Conservation (phyloP, 116 monocot species). For the Dioscorea cayenensis region DNA sequence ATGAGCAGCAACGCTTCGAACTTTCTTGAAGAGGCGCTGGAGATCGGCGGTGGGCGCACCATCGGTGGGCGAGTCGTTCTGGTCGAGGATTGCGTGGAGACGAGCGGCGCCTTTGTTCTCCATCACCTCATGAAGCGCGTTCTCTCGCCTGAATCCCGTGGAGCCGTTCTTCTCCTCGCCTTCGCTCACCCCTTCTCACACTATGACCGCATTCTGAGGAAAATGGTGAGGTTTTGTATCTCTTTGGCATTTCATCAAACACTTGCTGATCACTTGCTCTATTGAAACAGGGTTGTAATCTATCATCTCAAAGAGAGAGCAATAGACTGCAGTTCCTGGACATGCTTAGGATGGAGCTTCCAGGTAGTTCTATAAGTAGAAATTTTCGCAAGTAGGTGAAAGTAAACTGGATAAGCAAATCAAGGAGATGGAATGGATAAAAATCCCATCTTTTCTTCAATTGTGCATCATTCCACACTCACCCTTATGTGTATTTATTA, state of each 20-base stretch:
- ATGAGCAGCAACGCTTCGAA: slow-evolving; percentile 11
- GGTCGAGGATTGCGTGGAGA: slow-evolving; percentile 87
- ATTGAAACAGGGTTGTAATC: slow-evolving; percentile 70
- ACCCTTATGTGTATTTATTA: too few species aligned
- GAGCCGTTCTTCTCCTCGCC: slow-evolving; percentile 49
- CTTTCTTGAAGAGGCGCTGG: slow-evolving; percentile 61
- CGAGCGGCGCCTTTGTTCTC: slow-evolving; percentile 80
- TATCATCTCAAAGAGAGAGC: slow-evolving; percentile 58
- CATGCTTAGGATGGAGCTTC: slow-evolving; percentile 45
- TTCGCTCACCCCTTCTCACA: slow-evolving; percentile 77
- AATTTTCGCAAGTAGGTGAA: not conserved
- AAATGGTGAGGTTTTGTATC: slow-evolving; percentile 45
- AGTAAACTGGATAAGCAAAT: too few species aligned
- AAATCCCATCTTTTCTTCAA: not conserved
- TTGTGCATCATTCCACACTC: too few species aligned
- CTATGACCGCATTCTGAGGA: slow-evolving; percentile 79
- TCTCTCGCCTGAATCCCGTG: slow-evolving; percentile 23
- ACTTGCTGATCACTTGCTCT: not conserved
- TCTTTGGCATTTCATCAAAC: not conserved
- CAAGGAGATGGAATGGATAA: too few species aligned
- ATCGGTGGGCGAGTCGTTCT: slow-evolving; percentile 39
- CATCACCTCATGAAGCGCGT: slow-evolving; percentile 84
- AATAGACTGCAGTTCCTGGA: slow-evolving; percentile 65
- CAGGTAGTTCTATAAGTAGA: slow-evolving; percentile 16
- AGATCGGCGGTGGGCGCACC: slow-evolving; percentile 1